Conservation (phyloP, 208 protist genomes). For the Leishmania gerbilli region DNA sequence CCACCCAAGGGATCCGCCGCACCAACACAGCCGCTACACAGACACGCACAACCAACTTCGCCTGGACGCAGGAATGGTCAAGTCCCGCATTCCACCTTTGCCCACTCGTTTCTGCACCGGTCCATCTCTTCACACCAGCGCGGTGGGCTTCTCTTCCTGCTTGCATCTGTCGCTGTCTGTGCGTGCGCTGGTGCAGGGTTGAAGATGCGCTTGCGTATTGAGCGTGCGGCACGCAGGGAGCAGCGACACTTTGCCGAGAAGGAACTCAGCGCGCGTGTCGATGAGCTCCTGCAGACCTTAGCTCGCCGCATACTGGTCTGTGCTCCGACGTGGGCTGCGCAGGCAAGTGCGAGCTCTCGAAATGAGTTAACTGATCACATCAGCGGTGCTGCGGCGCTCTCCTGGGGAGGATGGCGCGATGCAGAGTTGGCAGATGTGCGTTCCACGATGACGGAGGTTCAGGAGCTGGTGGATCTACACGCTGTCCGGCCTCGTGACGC, state of each 20-base stretch:
- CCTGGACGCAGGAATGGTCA: background rate
- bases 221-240: conserved; percentile 18
- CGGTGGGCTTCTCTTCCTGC: background rate
- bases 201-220: conserved; percentile 24
- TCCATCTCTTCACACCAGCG: background rate
- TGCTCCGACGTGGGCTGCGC: background rate
- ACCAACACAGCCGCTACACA: background rate
- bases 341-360: background rate
- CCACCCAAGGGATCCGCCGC: background rate
- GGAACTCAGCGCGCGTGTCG: conserved; percentile 1
- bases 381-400: background rate
- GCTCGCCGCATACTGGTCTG: background rate
- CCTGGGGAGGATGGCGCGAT: background rate
- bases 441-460: conserved; percentile 5
- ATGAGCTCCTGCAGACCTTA: background rate
- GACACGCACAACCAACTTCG: background rate
- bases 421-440: conserved; percentile 14
- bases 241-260: background rate
- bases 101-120: background rate
- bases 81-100: background rate
- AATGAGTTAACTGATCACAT: background rate
- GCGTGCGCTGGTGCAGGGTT: background rate
- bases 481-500: background rate
- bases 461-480: conserved; percentile 4
- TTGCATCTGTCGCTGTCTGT: background rate